Evolutionary conservation across 495 filamentous ascomycete genomes (phyloP).

Genomic region (Thermochaetoides thermophila): DNA sequence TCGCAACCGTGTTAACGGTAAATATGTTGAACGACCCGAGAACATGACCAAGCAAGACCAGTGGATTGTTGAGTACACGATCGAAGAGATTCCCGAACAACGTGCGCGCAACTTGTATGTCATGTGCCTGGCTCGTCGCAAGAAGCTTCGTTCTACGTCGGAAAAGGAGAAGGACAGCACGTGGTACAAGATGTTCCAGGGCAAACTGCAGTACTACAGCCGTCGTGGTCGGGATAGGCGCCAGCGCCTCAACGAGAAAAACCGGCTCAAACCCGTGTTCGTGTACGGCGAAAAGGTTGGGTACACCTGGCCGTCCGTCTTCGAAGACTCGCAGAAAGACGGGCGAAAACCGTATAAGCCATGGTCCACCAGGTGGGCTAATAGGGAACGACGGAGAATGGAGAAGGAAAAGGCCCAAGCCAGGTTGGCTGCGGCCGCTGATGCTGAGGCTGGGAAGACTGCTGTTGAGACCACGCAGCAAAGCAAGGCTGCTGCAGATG

Average conservation of each 20-base stretch:
- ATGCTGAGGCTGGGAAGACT: too few relatives aligned
- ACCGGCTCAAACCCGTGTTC: too few relatives aligned
- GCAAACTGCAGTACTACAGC: conserved; percentile 16
- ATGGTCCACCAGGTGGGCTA: not conserved
- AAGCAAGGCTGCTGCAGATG: too few relatives aligned
- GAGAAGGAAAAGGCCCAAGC: not conserved
- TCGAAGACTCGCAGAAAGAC: conserved; percentile 5
- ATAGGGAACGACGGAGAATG: not conserved
- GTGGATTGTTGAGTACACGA: conserved; percentile 66
- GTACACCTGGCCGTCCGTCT: conserved; percentile 16
- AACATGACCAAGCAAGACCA: conserved; percentile 33
- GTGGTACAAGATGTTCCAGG: conserved; percentile 24
- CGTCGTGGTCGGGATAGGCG: conserved; percentile 14
- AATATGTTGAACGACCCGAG: conserved; percentile 43
- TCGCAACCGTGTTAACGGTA: conserved; percentile 57
- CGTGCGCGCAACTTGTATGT: conserved; percentile 35
- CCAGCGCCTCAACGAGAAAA: conserved; percentile 13
- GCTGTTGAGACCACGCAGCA: too few relatives aligned
- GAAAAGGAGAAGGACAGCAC: conserved; percentile 23
- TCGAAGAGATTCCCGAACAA: conserved; percentile 37
- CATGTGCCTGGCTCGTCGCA: conserved; percentile 35
- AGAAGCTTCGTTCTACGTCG: conserved; percentile 18
- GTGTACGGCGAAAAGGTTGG: conserved; percentile 16
- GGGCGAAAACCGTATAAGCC: conserved; percentile 1
- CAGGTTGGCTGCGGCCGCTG: too few relatives aligned